phyloP scores from a whole-genome alignment of 2,329 filamentous ascomycete genomes.

The Dryadomyces quercus-mongolicae region DNA sequence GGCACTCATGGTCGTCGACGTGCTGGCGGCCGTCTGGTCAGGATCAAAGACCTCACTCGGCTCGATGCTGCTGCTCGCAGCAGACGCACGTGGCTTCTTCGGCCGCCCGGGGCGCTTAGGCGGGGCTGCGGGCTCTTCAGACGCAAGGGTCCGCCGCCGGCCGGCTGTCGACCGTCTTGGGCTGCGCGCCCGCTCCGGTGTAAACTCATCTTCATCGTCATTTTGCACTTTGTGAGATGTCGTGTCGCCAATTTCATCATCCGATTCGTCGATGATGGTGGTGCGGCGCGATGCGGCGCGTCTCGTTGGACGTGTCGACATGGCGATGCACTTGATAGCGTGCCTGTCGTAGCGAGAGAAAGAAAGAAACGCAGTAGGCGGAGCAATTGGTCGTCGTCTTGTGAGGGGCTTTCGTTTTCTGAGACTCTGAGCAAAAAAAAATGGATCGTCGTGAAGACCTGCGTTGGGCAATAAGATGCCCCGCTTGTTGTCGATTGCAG shows the following conservation, averaged over 20 bases:
- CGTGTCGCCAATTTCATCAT: slow-evolving; percentile 55
- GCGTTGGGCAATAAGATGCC: slow-evolving; percentile 7
- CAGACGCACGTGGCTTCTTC: slow-evolving; percentile 26
- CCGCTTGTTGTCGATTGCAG: slow-evolving; percentile 15
- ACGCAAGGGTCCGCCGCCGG: slow-evolving; percentile 29
- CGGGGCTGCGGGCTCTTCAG: slow-evolving; percentile 21
- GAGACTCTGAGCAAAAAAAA: background rate
- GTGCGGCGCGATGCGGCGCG: slow-evolving; percentile 51
- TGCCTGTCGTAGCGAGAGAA: background rate
- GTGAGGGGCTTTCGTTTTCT: too few relatives aligned
- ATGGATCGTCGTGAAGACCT: background rate
- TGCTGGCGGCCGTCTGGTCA: slow-evolving; percentile 17
- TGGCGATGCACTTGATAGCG: slow-evolving; percentile 13
- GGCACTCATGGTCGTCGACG: slow-evolving; percentile 18
- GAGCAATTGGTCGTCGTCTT: background rate
- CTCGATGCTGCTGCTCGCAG: slow-evolving; percentile 34
- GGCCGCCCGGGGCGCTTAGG: slow-evolving; percentile 24
- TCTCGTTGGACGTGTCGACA: slow-evolving; percentile 30
- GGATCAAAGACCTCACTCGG: slow-evolving; percentile 49
- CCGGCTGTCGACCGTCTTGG: slow-evolving; percentile 22
- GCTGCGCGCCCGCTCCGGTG: slow-evolving; percentile 53
- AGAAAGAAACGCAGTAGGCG: background rate
- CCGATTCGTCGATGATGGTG: slow-evolving; percentile 59
- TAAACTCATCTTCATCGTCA: slow-evolving; percentile 65
- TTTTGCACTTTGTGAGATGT: slow-evolving; percentile 32